These are phyloP conservation scores for Pestalotiopsis sp. DNA, from an alignment of 2,329 filamentous ascomycete genomes.

Conservation along the genomic window DNA sequence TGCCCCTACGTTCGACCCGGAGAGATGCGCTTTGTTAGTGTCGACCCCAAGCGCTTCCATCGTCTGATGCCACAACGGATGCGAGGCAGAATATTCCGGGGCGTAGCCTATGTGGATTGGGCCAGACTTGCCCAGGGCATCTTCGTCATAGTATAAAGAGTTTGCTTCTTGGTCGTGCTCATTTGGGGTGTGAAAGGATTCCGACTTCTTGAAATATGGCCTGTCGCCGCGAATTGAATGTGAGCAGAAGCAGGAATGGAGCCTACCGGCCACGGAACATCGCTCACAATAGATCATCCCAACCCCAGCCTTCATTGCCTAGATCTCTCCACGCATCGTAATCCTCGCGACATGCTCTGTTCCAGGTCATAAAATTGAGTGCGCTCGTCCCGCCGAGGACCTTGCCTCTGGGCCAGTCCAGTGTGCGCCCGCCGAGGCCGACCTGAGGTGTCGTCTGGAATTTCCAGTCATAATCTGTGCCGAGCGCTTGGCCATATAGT, in stretches of 20 bases:
- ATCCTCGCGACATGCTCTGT: conserved; percentile 47
- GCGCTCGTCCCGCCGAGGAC: conserved; percentile 66
- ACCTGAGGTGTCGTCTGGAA: conserved; percentile 41
- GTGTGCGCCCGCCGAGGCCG: conserved; percentile 38
- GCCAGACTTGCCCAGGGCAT: conserved; percentile 44
- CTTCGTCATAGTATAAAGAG: conserved; percentile 39
- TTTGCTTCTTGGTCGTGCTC: conserved; percentile 34
- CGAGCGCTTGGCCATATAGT: conserved; percentile 37
- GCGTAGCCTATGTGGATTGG: conserved; percentile 52
- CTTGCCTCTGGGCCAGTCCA: conserved; percentile 46
- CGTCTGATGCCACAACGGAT: conserved; percentile 47
- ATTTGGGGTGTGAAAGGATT: conserved; percentile 47
- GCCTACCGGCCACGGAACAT: not conserved
- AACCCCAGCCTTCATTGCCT: conserved; percentile 62
- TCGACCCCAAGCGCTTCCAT: conserved; percentile 38
- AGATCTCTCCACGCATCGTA: conserved; percentile 60
- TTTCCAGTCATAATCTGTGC: conserved; percentile 42
- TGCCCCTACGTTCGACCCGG: conserved; percentile 41
- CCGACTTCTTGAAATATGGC: conserved; percentile 53
- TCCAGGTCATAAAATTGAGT: conserved; percentile 61
- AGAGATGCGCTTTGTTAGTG: conserved; percentile 37
- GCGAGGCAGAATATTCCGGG: conserved; percentile 40
- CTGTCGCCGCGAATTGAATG: conserved; percentile 26
- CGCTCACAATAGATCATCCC: conserved; percentile 44
- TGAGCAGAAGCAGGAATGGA: not conserved